Base-by-base conservation (phyloP, 257 asterid species). In the Solanum clarkiae region DNA sequence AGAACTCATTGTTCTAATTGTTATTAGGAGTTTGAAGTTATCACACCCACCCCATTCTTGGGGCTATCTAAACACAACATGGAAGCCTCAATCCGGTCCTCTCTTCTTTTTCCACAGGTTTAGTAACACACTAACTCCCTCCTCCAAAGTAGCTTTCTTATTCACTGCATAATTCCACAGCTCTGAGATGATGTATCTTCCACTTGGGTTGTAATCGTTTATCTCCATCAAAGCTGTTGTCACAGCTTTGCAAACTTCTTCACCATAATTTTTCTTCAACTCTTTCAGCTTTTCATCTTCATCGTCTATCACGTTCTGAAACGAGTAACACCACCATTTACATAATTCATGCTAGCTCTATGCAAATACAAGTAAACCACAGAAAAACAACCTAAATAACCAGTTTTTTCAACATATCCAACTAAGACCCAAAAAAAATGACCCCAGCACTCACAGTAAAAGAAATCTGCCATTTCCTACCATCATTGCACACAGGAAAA, bases 171-270 rank as follows among this genome's bases (percentile, higher is more conserved):
- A 92, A 91, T 93, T 95, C 99, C 99, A 95, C 26, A 96, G 88
- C 88, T 95, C 99, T 0, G 98, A 89, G 59, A 82, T 89, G 68
- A 92, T n/a, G 63, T 93, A 96, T 75, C 91, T 83, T 56, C 98
- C 99, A 86, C 99, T 95, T 0, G 98, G 97, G 85, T 96, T 96
- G 88, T 93, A 91, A 81, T 94, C 99, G 20, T 94, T 91, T 81
- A 94, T 88, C 93, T 96, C 98, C 1, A 74, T 84, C 86, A 92
- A 84, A 69, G 97, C 94, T 55, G 90, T 72, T 16, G 86, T 87
- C 88, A 96, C 98, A 2, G 98, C 97, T 59, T 90, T 90, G 90
- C 86, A 90, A 24, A 92, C 96, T 62, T 90, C 92, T 1, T 81
- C 86, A 2, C 96, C 97, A 8, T 91, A 91, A 59, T 54, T 90